phyloP scores from a whole-genome alignment of 345 rosid genomes.

The Capsella bursapastoris region DNA sequence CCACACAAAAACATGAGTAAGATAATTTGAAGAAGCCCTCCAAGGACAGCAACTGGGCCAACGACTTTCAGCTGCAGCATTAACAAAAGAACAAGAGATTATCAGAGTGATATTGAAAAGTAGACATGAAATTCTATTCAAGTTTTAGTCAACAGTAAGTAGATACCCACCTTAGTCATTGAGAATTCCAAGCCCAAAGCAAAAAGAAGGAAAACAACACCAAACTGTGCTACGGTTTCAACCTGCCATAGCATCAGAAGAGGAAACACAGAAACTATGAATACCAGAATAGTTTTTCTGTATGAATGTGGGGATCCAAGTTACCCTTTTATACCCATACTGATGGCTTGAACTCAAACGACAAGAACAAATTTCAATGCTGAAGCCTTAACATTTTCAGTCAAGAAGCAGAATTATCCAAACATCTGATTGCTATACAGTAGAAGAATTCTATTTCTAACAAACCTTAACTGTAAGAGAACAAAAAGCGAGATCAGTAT shows the following conservation, averaged over 20 bases:
- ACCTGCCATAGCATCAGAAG: constrained; percentile 57
- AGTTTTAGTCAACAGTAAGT: constrained; percentile 9
- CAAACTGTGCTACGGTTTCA: constrained; percentile 96
- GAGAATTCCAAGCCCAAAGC: constrained; percentile 99
- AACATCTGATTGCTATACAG: neutral
- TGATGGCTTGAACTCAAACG: neutral
- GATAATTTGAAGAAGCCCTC: constrained; percentile 88
- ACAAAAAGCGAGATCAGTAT: neutral
- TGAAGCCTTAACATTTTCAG: neutral
- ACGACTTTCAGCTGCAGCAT: constrained; percentile 87
- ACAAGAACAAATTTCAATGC: neutral
- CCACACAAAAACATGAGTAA: constrained; percentile 83
- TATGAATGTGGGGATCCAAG: constrained; percentile 9
- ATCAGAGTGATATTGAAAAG: constrained; percentile 1
- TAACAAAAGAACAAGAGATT: constrained; percentile 39
- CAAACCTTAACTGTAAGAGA: neutral
- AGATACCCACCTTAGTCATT: constrained; percentile 75
- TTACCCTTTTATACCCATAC: neutral
- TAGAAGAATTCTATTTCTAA: neutral
- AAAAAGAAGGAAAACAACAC: constrained; percentile 98
- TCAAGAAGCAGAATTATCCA: constrained; percentile 12
- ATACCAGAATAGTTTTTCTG: neutral
- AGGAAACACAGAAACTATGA: constrained; percentile 15
- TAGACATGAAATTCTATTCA: neutral
- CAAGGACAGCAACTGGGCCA: constrained; percentile 93